A percentile compares a stretch with the other conserved stretches of the same genome.
These are phyloP conservation scores for Prototheca wickerhamii DNA, from an alignment of 163 green algal genomes.

Conservation along the genomic window DNA sequence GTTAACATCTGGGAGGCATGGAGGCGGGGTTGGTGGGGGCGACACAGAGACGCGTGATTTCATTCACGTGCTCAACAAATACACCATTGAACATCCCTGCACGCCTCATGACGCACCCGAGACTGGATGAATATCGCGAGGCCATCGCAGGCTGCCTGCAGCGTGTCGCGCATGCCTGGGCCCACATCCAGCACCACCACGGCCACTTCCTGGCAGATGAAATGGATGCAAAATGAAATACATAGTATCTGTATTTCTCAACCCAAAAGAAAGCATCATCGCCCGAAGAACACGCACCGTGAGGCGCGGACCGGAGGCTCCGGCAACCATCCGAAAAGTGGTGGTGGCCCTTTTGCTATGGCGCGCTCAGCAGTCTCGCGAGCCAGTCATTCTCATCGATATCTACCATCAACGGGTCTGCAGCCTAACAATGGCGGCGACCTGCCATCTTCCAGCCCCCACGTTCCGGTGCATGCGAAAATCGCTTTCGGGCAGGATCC, in stretches of 20 bases:
- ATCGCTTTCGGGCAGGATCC: too few species aligned
- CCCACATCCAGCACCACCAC: constrained; percentile 36
- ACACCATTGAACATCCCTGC: background rate
- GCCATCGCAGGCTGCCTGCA: constrained; percentile 11
- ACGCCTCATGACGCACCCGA: constrained; percentile 10
- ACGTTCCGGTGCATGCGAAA: too few species aligned
- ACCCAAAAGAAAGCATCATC: too few species aligned
- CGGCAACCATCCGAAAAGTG: too few species aligned
- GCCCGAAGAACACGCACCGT: too few species aligned
- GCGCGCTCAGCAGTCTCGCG: too few species aligned
- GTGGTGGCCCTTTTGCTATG: too few species aligned
- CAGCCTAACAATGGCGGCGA: too few species aligned
- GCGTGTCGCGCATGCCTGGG: constrained; percentile 19
- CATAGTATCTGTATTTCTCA: background rate
- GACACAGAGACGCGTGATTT: background rate
- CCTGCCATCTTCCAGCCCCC: too few species aligned
- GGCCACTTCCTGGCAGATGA: constrained; percentile 19
- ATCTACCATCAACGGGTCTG: too few species aligned
- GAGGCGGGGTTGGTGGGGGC: background rate
- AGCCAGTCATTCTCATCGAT: too few species aligned
- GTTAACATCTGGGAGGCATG: constrained; percentile 22
- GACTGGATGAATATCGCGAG: constrained; percentile 11
- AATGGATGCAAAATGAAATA: background rate
- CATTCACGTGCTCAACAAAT: background rate
- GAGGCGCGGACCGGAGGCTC: too few species aligned